Percentiles rank a stretch among this genome's conserved stretches.
phyloP scores from a whole-genome alignment of 306 rosid genomes.

The Datisca glomerata region DNA sequence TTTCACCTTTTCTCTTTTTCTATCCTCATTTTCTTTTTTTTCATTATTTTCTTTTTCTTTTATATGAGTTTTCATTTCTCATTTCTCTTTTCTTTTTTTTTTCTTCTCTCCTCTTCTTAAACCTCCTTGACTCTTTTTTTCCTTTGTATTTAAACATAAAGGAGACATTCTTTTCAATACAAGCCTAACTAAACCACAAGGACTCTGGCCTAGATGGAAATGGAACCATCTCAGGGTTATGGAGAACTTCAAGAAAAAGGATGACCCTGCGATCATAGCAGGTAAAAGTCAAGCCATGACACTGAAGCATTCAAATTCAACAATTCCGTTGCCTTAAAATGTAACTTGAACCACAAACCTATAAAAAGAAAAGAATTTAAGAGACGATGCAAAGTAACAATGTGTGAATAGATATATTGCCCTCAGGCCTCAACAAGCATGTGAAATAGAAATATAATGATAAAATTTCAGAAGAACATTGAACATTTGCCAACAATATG shows the following conservation, averaged over 20 bases:
- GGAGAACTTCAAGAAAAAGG: not conserved
- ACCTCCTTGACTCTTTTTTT: not conserved
- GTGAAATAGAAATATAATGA: too few species aligned
- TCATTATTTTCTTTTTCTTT: slow-evolving; percentile 7
- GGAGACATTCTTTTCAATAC: slow-evolving; percentile 17
- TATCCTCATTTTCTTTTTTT: not conserved
- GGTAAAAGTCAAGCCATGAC: not conserved
- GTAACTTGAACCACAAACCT: too few species aligned
- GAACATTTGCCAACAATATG: too few species aligned
- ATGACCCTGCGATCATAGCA: not conserved
- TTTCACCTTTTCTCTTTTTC: not conserved
- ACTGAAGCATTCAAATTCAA: not conserved
- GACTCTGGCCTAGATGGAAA: not conserved
- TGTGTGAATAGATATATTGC: too few species aligned
- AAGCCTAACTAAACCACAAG: not conserved
- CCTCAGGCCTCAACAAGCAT: too few species aligned
- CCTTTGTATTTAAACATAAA: slow-evolving; percentile 3
- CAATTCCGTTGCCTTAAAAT: not conserved
- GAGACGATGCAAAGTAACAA: too few species aligned
- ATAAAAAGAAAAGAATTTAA: too few species aligned
- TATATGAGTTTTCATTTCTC: not conserved
- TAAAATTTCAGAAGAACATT: too few species aligned
- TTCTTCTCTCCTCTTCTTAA: not conserved
- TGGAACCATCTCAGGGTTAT: not conserved
- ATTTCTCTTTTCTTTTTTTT: slow-evolving; percentile 7